Evolutionary conservation across 2,329 filamentous ascomycete species (phyloP), one percentile per base, ranked within the genome.

Genomic region (Fusarium sp.): DNA sequence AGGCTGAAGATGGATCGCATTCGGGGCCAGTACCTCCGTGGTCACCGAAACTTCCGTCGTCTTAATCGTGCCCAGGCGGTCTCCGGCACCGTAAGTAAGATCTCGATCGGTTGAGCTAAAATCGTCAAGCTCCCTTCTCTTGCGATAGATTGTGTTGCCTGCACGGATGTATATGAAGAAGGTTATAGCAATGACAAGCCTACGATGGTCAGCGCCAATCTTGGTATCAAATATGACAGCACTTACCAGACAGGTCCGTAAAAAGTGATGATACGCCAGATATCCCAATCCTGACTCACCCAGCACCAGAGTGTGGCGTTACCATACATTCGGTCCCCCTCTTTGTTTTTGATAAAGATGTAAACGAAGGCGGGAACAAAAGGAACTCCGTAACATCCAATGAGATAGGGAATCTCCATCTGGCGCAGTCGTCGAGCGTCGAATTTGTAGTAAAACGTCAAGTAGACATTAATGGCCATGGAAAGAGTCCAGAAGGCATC

Each of bases 401-500:
- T 31, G 2, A 93, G 76, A 69, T 96, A 96, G 59, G 86, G 89
- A 44, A 90, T 86, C 75, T 96, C 93, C 75, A 95, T 85, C 43
- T 79, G 83, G 13, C 88, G 88, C 16, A 96, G 81, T 53, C 86
- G 85, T 6, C 84, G 79, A 2, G 89, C 87, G 62, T 91, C 88
- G 71, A 90, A 94, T 67, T 91, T 92, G 73, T 84, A 85, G 78
- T 93, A 94, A 75, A 96, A 93, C 0, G 92, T 94, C 16, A 95
- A 80, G 77, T 93, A 93, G 52, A 96, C 93, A 76, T 96, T 97
- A 70, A 90, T 85, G 2, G 93, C 92, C 93, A 97, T 96, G 55
- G 91, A 89, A 61, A 94, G 84, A 2, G 91, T 92, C 92, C 91
- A 94, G 44, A 91, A 84, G 2, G 91, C 89, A 80, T 93, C 91